phyloP scores from a whole-genome alignment of 2,329 filamentous ascomycete genomes.

The Sarocladium strictum region DNA sequence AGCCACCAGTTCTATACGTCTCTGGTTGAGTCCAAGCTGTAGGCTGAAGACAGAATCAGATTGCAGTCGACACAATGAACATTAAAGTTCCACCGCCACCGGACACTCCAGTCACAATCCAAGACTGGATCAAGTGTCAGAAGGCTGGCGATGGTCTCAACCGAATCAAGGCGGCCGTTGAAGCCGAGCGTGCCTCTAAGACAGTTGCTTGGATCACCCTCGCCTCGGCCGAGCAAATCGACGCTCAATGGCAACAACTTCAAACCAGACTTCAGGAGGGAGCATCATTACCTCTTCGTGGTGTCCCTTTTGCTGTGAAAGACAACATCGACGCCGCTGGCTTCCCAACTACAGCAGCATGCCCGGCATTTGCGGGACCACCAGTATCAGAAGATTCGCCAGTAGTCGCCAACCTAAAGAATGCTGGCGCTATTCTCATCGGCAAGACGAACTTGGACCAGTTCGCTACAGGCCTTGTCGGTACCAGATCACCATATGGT shows the following conservation, averaged over 20 bases:
- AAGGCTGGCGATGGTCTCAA: neutral
- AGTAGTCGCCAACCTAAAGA: constrained; percentile 42
- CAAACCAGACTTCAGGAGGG: constrained; percentile 14
- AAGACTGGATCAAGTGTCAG: neutral
- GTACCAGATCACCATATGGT: constrained; percentile 54
- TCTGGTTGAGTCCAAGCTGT: neutral
- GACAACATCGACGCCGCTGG: constrained; percentile 49
- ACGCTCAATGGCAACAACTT: constrained; percentile 6
- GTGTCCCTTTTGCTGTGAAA: constrained; percentile 51
- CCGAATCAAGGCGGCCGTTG: neutral
- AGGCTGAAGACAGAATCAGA: neutral
- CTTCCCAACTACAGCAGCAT: constrained; percentile 46
- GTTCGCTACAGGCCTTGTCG: constrained; percentile 56
- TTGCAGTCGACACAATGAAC: neutral
- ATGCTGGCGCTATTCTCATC: constrained; percentile 49
- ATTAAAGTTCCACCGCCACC: neutral
- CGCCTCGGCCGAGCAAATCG: constrained; percentile 4
- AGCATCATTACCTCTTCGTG: constrained; percentile 41
- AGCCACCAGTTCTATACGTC: neutral
- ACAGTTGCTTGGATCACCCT: constrained; percentile 9
- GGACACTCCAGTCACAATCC: constrained; percentile 2
- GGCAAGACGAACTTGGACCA: constrained; percentile 54
- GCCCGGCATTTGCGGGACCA: constrained; percentile 39
- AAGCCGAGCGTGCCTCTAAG: constrained; percentile 4
- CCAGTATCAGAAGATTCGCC: constrained; percentile 39